These are phyloP conservation scores for Thraustotheca clavata DNA, from an alignment of 352 stramenopile genomes.

Conservation along the genomic window DNA sequence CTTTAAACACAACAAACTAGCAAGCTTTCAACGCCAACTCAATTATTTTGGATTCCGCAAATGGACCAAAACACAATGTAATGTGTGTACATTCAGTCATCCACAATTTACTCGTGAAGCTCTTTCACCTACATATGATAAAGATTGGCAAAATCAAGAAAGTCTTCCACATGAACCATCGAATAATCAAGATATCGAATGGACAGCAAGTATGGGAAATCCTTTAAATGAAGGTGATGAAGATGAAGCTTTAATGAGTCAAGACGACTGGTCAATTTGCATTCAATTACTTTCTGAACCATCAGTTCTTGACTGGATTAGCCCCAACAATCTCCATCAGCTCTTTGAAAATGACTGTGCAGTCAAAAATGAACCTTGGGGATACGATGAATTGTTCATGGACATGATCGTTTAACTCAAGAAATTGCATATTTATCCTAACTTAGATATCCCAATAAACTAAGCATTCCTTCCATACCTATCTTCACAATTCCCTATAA, in stretches of 20 bases:
- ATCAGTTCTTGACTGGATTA: background rate
- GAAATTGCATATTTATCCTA: no score
- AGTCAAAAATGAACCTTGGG: no score
- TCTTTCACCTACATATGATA: background rate
- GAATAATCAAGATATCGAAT: background rate
- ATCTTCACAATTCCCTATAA: no score
- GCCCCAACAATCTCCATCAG: background rate
- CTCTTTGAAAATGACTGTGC: background rate
- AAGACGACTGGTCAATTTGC: background rate
- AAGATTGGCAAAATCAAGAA: background rate
- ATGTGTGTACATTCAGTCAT: slow-evolving; percentile 73
- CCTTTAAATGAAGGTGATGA: background rate
- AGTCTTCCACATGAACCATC: background rate
- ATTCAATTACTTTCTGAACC: background rate
- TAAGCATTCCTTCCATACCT: no score
- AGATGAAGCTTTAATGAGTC: background rate
- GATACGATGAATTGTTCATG: no score
- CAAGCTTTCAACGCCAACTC: slow-evolving; percentile 87
- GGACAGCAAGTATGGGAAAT: background rate
- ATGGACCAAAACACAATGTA: slow-evolving; percentile 74
- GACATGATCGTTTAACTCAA: no score
- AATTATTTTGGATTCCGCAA: slow-evolving; percentile 92
- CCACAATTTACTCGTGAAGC: slow-evolving; percentile 31
- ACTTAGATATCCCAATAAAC: no score
- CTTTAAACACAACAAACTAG: slow-evolving; percentile 92